A percentile compares a stretch with the other conserved stretches of the same genome.
Conservation (phyloP, 2,329 filamentous ascomycete species). For the Aciculosporium take region DNA sequence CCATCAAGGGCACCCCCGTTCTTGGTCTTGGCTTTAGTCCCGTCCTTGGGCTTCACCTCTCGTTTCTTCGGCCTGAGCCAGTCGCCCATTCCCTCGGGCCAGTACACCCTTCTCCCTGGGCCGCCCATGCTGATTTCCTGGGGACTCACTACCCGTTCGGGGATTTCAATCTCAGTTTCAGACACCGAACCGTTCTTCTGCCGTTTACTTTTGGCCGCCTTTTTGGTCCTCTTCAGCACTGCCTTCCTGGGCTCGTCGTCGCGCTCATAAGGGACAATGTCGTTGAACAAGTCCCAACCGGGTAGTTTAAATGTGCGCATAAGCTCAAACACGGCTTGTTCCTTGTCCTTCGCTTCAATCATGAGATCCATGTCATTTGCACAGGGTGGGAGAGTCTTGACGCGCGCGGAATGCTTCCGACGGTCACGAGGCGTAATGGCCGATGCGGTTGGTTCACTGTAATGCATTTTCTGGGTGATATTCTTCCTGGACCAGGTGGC, state of each 20-base stretch:
- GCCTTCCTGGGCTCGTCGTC: conserved; percentile 53
- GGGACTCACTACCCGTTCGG: conserved; percentile 37
- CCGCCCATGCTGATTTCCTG: conserved; percentile 81
- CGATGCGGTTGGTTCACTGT: conserved; percentile 53
- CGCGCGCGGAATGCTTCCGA: conserved; percentile 72
- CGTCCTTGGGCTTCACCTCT: conserved; percentile 36
- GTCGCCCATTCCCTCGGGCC: conserved; percentile 80
- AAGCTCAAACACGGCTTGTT: conserved; percentile 87
- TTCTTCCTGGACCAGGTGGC: conserved; percentile 72
- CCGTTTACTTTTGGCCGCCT: conserved; percentile 23
- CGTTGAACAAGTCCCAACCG: conserved; percentile 60
- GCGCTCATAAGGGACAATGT: conserved; percentile 63
- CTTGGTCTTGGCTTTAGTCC: background rate
- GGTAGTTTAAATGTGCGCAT: conserved; percentile 81
- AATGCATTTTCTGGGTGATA: conserved; percentile 94
- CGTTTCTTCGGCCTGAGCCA: conserved; percentile 75
- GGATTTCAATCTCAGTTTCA: conserved; percentile 23
- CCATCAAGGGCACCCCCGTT: background rate
- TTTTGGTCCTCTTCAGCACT: conserved; percentile 24
- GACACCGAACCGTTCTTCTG: conserved; percentile 18
- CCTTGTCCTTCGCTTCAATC: conserved; percentile 98
- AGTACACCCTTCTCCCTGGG: conserved; percentile 67
- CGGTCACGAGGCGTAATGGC: conserved; percentile 66
- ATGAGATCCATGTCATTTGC: conserved; percentile 81
- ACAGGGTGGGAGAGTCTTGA: conserved; percentile 70